Evolutionary conservation across 2,329 filamentous ascomycete species (phyloP), one percentile per base, ranked within the genome.

Genomic region (Pezicula neosporulosa): DNA sequence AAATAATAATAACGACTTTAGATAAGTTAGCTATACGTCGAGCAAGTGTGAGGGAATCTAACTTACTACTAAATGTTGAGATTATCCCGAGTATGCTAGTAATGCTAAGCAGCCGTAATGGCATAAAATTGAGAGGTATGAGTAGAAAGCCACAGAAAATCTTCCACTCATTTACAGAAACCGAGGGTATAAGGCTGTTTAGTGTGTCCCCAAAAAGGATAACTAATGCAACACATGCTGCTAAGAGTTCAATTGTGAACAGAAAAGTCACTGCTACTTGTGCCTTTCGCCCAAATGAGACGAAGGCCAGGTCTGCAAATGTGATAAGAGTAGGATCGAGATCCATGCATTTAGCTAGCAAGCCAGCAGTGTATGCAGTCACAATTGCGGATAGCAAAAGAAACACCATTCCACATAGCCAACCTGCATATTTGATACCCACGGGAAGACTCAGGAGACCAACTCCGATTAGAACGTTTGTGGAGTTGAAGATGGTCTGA

Each of bases 401-500:
- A 57, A 94, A 87, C 39, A 78, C 56, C 63, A 96, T 77, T 48
- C 94, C 94, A 55, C 90, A 82, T 38, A 96, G 70, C 92, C 92
- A 96, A 46, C 91, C 93, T 12, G 89, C 85, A 68, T 96, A 91
- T 63, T 86, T 90, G 63, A 97, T 76, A 6, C 89, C 93, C 64
- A 97, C 79, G 6, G 93, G 94, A 49, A 99, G 75, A 68, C 90
- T 95, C 47, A 99, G 77, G 28, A 99, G 74, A 1, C 93, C 93
- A 28, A 99, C 86, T 15, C 92, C 92, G 55, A 97, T 93, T 53
- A 97, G 74, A 47, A 95, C 90, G 57, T 77, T 80, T 27, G 49
- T 93, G 3, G 90, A 95, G 71, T 99, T 99, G 77, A 97, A 96
- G 56, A 97, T 81, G 6, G 93, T 97, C 72, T 97, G 93, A 0